phyloP scores from a whole-genome alignment of 352 stramenopile genomes.

The Blastocystis sp. region DNA sequence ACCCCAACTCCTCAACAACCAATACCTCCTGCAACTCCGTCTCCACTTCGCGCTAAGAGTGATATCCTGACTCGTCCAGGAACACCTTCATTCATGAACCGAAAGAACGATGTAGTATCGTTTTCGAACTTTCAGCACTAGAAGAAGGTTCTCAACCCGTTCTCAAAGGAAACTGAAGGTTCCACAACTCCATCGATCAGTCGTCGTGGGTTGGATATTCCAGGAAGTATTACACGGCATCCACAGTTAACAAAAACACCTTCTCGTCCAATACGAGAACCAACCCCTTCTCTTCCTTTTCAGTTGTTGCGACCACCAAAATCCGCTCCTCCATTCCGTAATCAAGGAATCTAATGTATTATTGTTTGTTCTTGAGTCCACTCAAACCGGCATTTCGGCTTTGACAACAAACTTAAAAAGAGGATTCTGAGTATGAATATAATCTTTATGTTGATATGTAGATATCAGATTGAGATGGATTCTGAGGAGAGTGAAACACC shows the following conservation, averaged over 20 bases:
- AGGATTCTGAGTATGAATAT: neutral
- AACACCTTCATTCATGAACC: neutral
- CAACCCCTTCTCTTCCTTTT: neutral
- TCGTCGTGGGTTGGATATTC: neutral
- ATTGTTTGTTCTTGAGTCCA: too few relatives aligned
- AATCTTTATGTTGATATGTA: too few relatives aligned
- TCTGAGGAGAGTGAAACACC: too few relatives aligned
- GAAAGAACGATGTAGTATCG: neutral
- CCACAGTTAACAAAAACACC: slow-evolving; percentile 13
- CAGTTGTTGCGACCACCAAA: slow-evolving; percentile 7
- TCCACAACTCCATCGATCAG: neutral
- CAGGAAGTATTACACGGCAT: slow-evolving; percentile 19
- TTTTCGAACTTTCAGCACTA: neutral
- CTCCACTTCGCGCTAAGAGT: neutral
- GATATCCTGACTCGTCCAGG: neutral
- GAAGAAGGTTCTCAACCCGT: slow-evolving; percentile 1
- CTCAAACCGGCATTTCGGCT: neutral
- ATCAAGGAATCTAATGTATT: neutral
- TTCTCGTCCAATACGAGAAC: neutral
- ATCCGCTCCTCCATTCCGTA: neutral
- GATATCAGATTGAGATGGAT: too few relatives aligned
- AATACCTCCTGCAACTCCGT: neutral
- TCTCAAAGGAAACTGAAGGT: neutral
- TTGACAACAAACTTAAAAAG: neutral
- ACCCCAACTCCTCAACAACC: too few relatives aligned